Evolutionary conservation across 2,329 filamentous ascomycete species (phyloP), one percentile per base, ranked within the genome.

Genomic region (Colletotrichum orchidophilum): DNA sequence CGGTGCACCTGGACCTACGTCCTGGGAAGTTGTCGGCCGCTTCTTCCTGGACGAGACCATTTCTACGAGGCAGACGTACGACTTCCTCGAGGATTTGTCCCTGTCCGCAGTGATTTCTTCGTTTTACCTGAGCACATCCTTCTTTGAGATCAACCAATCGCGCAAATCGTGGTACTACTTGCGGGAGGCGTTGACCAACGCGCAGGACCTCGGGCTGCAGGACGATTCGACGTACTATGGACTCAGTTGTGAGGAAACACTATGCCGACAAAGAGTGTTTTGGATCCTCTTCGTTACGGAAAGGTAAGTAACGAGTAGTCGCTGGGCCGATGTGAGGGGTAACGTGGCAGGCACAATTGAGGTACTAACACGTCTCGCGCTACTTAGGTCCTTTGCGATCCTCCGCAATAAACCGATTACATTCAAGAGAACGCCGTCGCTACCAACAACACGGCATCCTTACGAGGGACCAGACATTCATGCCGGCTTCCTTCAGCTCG

Each of bases 281-380:
- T 92, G 90, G 90, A 82, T 90, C 50, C 80, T 92, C 11, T 90
- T 91, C 75, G 85, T 91, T 35, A 88, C 88, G 0, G 90, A 92
- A 79, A 85, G 87, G 87, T 88, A 79, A 59, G 66, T 63, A n/a
- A 7, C 7, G 15, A 27, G 31, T 12, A 12, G 9, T 13, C 29
- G 31, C 18, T 18, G 26, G n/a, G 21, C 11, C 7, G 27, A 5
- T 21, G 9, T 4, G 24, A 5, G 5, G 1, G 6, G 24, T 24
- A 27, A 53, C 39, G 29, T 52, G 27, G 12, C 46, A 26, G n/a
- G 15, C 9, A 15, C 24, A 27, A n/a, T 55, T 13, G 53, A 57
- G 7, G 21, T 61, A 50, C 69, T 68, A 49, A 35, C n/a, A 9
- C 24, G 46, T 58, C 35, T 49, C 24, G 39, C 49, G 59, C 66